Conservation (phyloP, 495 filamentous ascomycete genomes). For the Choiromyces venosus region DNA sequence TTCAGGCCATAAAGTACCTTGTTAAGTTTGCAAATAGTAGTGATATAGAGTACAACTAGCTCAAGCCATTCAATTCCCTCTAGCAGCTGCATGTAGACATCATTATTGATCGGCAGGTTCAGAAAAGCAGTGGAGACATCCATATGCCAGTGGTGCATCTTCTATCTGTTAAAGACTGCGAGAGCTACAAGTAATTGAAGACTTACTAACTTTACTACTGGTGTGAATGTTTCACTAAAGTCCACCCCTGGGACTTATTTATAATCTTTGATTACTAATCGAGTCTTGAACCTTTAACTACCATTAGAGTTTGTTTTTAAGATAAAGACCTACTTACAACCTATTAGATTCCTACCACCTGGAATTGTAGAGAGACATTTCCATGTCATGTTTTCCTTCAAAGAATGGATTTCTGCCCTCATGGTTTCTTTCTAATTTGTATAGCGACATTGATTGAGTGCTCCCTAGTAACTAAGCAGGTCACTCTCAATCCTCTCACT, state of each 20-base stretch:
- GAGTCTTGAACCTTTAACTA: conserved; percentile 20
- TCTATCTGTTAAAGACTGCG: too few species aligned
- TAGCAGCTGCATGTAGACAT: conserved; percentile 16
- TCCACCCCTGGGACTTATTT: conserved; percentile 22
- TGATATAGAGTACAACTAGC: too few species aligned
- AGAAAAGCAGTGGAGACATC: conserved; percentile 20
- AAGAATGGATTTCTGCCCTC: too few species aligned
- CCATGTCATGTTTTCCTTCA: too few species aligned
- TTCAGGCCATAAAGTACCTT: conserved; percentile 25
- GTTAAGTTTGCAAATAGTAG: too few species aligned
- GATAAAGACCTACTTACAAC: conserved; percentile 25
- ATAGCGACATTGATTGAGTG: not conserved
- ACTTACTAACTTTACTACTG: conserved; percentile 23
- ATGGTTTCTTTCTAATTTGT: not conserved
- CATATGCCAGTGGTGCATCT: too few species aligned
- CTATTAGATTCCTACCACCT: conserved; percentile 11
- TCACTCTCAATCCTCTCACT: too few species aligned
- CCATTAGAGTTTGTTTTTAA: too few species aligned
- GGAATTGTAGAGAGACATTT: not conserved
- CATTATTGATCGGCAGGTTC: conserved; percentile 11
- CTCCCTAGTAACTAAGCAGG: conserved; percentile 5
- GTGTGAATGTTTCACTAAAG: too few species aligned
- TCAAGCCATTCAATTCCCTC: too few species aligned
- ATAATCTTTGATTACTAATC: conserved; percentile 25
- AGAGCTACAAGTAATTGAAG: too few species aligned